Base-by-base conservation (phyloP, 352 stramenopile species). In the Phytophthora megakarya region DNA sequence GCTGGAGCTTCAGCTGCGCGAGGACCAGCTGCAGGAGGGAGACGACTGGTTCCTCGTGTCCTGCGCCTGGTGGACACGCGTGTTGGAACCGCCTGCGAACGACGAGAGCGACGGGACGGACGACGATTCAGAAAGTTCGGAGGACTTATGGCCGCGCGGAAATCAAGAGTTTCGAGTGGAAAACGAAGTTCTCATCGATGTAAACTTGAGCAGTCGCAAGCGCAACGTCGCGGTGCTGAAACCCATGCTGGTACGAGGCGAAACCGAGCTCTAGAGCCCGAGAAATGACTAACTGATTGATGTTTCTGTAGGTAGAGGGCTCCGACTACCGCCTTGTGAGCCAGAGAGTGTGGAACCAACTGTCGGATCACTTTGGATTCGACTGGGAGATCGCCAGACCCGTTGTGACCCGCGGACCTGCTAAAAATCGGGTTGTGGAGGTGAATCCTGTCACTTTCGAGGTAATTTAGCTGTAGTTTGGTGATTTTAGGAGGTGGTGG, bases 401-500 rank as follows among this genome's bases (percentile, higher is more conserved):
- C 13, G 85, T 96, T 1, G 64, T 94, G 21, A 48, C 73, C 10
- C 72, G 72, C 25, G 80, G 77, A 16, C 72, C 68, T 1, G 48
- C 59, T 13, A 66, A 59, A 40, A 71, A 75, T 60, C 67, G 77
- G n/a, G 28, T 80, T 26, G 79, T 95, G 13, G 81, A 93, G 35
- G 66, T 94, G 4, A 88, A 96, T 57, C 85, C 82, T 4, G 61
- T 86, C 16, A 52, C 81, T 35, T 93, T 92, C 38, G 78, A 92
- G 78, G 81, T 93, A 57, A 30, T 48, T 60, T 3, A 19, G 12
- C 18, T 32, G 1, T 51, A 26, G 26, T 23, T 43, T 21, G 10
- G 11, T n/a, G 19, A 5, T 21, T 32, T 23, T n/a, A 18, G 2
- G 8, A 8, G 0, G 1, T 11, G 13, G 4, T 21, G 10, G 26